Conservation (phyloP, 1,284 basidiomycete genomes). For the Coniferiporia weirii region DNA sequence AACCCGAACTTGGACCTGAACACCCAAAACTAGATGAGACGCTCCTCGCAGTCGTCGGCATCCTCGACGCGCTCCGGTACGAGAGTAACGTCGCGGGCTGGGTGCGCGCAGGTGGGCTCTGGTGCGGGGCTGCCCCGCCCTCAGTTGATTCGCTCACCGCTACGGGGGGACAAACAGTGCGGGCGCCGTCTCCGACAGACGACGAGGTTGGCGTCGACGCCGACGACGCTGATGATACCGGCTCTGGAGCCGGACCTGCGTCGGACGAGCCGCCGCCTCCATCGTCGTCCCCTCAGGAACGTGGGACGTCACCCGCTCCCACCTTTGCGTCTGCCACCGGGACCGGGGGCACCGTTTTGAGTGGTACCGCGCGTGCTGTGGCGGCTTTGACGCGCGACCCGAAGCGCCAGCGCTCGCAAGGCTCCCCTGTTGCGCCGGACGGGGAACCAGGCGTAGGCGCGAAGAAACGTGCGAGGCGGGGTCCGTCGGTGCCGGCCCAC, state of each 20-base stretch:
- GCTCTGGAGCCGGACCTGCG: no score
- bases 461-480: not conserved
- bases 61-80: slow-evolving; percentile 53
- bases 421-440: not conserved
- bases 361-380: not conserved
- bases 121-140: slow-evolving; percentile 27
- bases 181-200: not conserved
- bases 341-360: no score
- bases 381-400: not conserved
- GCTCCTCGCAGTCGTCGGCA: slow-evolving; percentile 65
- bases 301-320: no score
- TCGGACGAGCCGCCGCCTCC: no score
- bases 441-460: not conserved
- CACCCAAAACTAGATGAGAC: slow-evolving; percentile 44
- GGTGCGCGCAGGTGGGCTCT: slow-evolving; percentile 55
- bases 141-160: not conserved
- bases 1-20: no score
- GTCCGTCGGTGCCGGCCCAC: not conserved
- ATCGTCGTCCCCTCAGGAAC: no score
- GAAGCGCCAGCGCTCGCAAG: slow-evolving; percentile 7
- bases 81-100: slow-evolving; percentile 66
- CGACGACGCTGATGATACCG: no score
- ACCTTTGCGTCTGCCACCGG: no score
- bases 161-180: slow-evolving; percentile 6
- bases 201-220: not conserved